Percentiles rank a stretch among this genome's conserved stretches.
Evolutionary conservation across 2,329 filamentous ascomycete species (phyloP).

Genomic region (Metarhizium anisopliae): DNA sequence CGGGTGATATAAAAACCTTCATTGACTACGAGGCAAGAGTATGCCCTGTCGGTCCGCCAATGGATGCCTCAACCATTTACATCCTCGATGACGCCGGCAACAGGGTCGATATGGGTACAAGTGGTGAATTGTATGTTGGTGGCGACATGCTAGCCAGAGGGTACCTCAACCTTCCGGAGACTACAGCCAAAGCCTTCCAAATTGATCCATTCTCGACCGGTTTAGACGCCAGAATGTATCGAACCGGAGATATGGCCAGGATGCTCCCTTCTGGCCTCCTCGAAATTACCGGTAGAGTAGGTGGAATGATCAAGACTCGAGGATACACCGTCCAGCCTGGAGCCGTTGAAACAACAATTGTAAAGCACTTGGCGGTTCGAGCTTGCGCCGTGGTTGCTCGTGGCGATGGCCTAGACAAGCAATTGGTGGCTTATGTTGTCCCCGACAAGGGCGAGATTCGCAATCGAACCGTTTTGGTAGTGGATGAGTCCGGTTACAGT

Average conservation of each 20-base stretch:
- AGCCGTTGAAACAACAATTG: conserved; percentile 66
- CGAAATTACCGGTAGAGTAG: conserved; percentile 68
- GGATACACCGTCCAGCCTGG: conserved; percentile 71
- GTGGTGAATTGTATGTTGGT: conserved; percentile 68
- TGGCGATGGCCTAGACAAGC: conserved; percentile 66
- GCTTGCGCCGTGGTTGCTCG: conserved; percentile 65
- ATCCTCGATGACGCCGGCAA: conserved; percentile 63
- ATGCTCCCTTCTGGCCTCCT: conserved; percentile 58
- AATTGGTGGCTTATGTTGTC: conserved; percentile 70
- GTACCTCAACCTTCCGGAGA: conserved; percentile 73
- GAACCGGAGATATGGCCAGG: conserved; percentile 63
- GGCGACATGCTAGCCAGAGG: conserved; percentile 65
- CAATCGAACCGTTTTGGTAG: conserved; percentile 52
- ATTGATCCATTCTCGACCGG: conserved; percentile 53
- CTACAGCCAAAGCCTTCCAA: conserved; percentile 63
- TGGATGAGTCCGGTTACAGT: conserved; percentile 64
- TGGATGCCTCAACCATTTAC: conserved; percentile 61
- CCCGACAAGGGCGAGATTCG: conserved; percentile 50
- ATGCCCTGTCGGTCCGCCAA: conserved; percentile 64
- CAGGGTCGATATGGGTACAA: conserved; percentile 50
- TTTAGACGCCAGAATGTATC: conserved; percentile 60
- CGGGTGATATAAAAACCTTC: conserved; percentile 64
- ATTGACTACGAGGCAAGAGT: conserved; percentile 53
- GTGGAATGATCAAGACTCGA: conserved; percentile 72
- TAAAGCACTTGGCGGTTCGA: conserved; percentile 59